Conservation (phyloP, 768 basidiomycete genomes). For the Tephrocybe sp. region DNA sequence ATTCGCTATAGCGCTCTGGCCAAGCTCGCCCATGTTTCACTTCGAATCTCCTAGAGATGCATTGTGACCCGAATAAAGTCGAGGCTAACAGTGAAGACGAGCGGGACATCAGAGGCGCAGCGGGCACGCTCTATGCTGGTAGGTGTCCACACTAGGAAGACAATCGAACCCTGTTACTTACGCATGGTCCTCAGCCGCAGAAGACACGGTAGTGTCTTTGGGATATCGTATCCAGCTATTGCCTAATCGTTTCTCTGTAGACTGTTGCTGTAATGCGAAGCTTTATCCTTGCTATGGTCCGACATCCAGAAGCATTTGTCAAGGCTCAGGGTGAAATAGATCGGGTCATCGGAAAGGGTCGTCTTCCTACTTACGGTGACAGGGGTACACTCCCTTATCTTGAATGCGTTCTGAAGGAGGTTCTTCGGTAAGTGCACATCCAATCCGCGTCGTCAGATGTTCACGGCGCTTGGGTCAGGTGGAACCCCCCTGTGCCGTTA, state of each 20-base stretch:
- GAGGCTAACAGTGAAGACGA: slow-evolving; percentile 41
- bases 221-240: not conserved
- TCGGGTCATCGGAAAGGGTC: slow-evolving; percentile 38
- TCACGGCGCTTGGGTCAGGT: slow-evolving; percentile 26
- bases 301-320: slow-evolving; percentile 48
- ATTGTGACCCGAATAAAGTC: slow-evolving; percentile 32
- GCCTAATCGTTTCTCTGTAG: slow-evolving; percentile 32
- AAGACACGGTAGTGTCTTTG: slow-evolving; percentile 34
- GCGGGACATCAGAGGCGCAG: slow-evolving; percentile 56
- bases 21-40: slow-evolving; percentile 44
- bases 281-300: slow-evolving; percentile 55
- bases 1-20: slow-evolving; percentile 37
- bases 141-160: slow-evolving; percentile 13
- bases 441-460: not conserved
- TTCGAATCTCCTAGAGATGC: slow-evolving; percentile 41
- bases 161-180: not conserved
- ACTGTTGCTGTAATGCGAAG: slow-evolving; percentile 49
- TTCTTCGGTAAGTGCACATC: slow-evolving; percentile 36
- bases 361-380: slow-evolving; percentile 48
- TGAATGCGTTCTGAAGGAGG: slow-evolving; percentile 47
- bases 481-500: slow-evolving; percentile 48
- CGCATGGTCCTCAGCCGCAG: slow-evolving; percentile 29
- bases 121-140: slow-evolving; percentile 54
- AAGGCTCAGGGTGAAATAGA: slow-evolving; percentile 56
- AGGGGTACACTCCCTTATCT: slow-evolving; percentile 47